phyloP scores from a whole-genome alignment of 345 rosid genomes.

The Cardiospermum halicacabum region DNA sequence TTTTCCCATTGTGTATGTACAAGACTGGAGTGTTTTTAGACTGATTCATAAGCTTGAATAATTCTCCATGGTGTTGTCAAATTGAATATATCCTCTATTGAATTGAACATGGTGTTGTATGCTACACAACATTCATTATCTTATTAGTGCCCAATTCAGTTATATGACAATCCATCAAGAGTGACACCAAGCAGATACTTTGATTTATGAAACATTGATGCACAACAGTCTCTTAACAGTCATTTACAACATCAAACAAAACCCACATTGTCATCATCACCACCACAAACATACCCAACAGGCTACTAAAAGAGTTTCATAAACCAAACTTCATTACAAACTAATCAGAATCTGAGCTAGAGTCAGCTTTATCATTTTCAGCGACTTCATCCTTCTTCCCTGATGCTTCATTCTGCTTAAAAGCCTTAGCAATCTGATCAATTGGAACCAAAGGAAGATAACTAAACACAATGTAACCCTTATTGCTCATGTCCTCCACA shows the following conservation, averaged over 20 bases:
- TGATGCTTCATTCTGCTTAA: conserved; percentile 38
- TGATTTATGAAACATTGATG: background rate
- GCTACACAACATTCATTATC: too few species aligned
- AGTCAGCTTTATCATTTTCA: conserved; percentile 28
- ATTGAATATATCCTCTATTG: background rate
- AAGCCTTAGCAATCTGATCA: conserved; percentile 56
- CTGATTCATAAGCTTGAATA: background rate
- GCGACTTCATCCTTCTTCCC: conserved; percentile 28
- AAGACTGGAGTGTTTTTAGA: background rate
- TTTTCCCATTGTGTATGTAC: background rate
- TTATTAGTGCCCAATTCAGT: too few species aligned
- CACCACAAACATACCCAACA: background rate
- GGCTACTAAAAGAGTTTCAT: background rate
- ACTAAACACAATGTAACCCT: conserved; percentile 51
- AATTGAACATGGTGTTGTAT: background rate
- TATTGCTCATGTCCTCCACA: conserved; percentile 37
- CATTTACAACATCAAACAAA: conserved; percentile 5
- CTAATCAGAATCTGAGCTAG: conserved; percentile 45
- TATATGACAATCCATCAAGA: too few species aligned
- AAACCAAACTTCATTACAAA: background rate
- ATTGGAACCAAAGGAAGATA: conserved; percentile 66
- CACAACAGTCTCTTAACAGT: background rate
- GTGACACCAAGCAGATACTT: background rate
- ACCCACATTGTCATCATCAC: background rate
- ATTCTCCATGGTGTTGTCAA: background rate